These are phyloP conservation scores for Cercospora zeina DNA, from an alignment of 2,329 filamentous ascomycete genomes.

Conservation along the genomic window DNA sequence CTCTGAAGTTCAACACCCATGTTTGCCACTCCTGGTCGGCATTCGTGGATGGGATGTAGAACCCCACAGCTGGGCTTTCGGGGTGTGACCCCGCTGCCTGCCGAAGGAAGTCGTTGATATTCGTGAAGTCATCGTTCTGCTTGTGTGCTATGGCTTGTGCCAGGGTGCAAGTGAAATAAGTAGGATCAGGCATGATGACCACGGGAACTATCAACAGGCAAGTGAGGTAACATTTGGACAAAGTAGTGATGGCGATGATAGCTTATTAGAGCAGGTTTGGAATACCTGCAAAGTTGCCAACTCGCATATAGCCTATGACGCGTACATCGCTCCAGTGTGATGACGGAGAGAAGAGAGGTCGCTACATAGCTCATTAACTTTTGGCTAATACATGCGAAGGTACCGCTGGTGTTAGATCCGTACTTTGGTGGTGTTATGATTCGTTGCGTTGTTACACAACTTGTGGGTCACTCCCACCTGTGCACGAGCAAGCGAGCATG, in stretches of 20 bases:
- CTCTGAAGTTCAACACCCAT: conserved; percentile 42
- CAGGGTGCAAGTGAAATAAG: conserved; percentile 62
- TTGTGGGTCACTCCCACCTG: neutral
- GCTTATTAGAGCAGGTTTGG: neutral
- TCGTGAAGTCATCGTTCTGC: conserved; percentile 42
- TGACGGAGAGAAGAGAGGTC: neutral
- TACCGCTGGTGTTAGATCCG: neutral
- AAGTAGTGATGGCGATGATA: neutral
- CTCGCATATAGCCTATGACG: conserved; percentile 4
- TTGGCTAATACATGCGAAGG: neutral
- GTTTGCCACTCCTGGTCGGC: conserved; percentile 23
- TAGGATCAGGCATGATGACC: neutral
- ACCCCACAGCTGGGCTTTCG: conserved; percentile 53
- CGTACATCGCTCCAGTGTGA: neutral
- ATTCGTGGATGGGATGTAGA: conserved; percentile 42
- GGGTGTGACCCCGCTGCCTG: conserved; percentile 47
- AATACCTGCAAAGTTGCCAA: neutral
- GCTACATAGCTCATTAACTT: neutral
- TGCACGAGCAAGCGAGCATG: neutral
- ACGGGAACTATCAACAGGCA: neutral
- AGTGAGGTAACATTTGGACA: neutral
- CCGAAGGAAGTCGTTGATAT: conserved; percentile 55
- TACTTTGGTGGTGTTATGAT: neutral
- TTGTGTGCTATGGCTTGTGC: conserved; percentile 52
- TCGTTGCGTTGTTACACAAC: neutral